These are phyloP conservation scores for Phytophthora macrochlamydospora DNA, from an alignment of 352 stramenopile genomes.

Conservation along the genomic window DNA sequence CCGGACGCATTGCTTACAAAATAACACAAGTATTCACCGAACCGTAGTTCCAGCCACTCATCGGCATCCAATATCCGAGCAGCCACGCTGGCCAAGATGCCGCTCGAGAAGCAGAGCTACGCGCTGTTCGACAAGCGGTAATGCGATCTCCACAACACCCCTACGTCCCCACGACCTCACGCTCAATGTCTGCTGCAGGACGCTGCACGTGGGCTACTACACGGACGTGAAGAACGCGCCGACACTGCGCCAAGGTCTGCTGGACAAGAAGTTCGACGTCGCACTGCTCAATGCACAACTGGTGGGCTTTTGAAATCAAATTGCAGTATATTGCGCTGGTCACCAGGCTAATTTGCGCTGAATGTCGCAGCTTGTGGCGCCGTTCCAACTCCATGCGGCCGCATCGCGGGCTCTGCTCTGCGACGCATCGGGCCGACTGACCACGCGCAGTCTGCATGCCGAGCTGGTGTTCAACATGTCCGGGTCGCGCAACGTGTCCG, in stretches of 20 bases:
- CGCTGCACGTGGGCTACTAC: slow-evolving; percentile 76
- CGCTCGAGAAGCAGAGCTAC: slow-evolving; percentile 67
- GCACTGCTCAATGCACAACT: slow-evolving; percentile 78
- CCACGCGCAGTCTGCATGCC: slow-evolving; percentile 77
- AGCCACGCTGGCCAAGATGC: slow-evolving; percentile 20
- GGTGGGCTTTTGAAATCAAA: slow-evolving; percentile 31
- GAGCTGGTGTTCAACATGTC: slow-evolving; percentile 90
- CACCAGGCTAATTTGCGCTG: neutral
- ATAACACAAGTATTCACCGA: no score
- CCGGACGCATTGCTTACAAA: no score
- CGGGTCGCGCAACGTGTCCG: slow-evolving; percentile 79
- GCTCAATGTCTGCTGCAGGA: slow-evolving; percentile 35
- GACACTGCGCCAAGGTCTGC: slow-evolving; percentile 56
- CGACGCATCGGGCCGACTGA: slow-evolving; percentile 58
- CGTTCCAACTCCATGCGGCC: slow-evolving; percentile 80
- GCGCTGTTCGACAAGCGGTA: slow-evolving; percentile 71
- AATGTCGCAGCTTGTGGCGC: slow-evolving; percentile 58
- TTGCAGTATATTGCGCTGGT: neutral
- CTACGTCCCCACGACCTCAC: neutral
- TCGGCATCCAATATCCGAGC: slow-evolving; percentile 1
- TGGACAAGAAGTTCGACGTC: slow-evolving; percentile 70
- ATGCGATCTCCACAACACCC: neutral
- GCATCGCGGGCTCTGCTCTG: slow-evolving; percentile 75
- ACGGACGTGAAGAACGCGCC: slow-evolving; percentile 74
- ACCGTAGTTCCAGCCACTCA: no score